These are phyloP conservation scores for Bacidia gigantensis DNA, from an alignment of 495 filamentous ascomycete species.

Conservation along the genomic window DNA sequence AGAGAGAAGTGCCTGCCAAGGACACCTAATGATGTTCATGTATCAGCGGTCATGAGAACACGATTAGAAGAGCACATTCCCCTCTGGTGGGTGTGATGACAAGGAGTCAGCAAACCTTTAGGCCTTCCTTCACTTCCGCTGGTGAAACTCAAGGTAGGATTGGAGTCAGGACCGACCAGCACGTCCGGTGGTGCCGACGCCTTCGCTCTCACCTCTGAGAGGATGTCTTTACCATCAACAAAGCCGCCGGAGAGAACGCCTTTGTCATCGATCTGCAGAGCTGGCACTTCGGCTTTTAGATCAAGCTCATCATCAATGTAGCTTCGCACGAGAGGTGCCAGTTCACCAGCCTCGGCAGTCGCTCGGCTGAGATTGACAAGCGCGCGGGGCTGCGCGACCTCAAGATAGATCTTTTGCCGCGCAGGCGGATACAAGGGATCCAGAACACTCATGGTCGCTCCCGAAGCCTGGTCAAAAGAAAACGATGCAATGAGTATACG, in stretches of 20 bases:
- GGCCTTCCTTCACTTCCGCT: constrained; percentile 68
- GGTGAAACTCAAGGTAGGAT: constrained; percentile 51
- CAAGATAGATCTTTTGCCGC: constrained; percentile 79
- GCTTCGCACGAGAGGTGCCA: constrained; percentile 53
- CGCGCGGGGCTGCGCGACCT: constrained; percentile 70
- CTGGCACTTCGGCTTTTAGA: constrained; percentile 65
- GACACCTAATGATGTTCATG: too few relatives aligned
- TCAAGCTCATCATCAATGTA: constrained; percentile 64
- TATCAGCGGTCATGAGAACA: not conserved
- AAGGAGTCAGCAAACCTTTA: constrained; percentile 40
- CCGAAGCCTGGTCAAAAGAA: not conserved
- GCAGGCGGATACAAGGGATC: constrained; percentile 51
- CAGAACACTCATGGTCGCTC: constrained; percentile 8
- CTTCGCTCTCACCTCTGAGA: constrained; percentile 41
- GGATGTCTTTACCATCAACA: constrained; percentile 51
- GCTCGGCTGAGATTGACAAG: constrained; percentile 73
- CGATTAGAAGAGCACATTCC: not conserved
- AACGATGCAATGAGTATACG: not conserved
- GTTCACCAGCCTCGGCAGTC: constrained; percentile 55
- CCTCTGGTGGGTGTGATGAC: constrained; percentile 31
- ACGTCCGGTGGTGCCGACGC: constrained; percentile 54
- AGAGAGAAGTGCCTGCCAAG: constrained; percentile 77
- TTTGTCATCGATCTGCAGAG: constrained; percentile 56
- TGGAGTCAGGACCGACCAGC: constrained; percentile 80
- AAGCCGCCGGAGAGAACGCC: constrained; percentile 41